Percentiles rank a stretch among this genome's conserved stretches.
These are phyloP conservation scores for Monsonia emarginata DNA, from an alignment of 441 rosid genomes.

Conservation along the genomic window DNA sequence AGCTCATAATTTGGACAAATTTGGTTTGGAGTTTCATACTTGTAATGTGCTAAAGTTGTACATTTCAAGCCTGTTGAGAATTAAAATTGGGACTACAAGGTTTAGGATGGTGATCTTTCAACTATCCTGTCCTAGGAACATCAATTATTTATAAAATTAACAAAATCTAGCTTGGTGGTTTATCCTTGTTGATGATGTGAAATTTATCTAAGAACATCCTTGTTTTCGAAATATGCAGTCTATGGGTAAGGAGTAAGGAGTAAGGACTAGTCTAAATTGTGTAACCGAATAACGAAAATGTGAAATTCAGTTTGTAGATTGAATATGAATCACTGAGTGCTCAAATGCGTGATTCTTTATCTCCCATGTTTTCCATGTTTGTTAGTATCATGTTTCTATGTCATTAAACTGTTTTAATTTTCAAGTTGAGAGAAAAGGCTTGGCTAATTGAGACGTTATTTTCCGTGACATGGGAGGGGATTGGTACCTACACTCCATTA, in stretches of 20 bases:
- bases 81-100: background rate
- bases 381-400: background rate
- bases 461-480: conserved; percentile 4
- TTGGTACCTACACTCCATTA: background rate
- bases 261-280: background rate
- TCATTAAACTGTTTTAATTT: background rate
- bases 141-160: background rate
- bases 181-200: background rate
- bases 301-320: background rate
- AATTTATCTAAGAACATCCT: background rate
- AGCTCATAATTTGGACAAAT: background rate
- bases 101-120: background rate
- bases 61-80: background rate
- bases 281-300: background rate
- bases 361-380: background rate
- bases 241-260: no score
- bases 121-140: background rate
- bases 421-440: background rate
- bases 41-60: background rate
- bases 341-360: background rate
- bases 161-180: background rate
- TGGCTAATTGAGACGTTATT: background rate
- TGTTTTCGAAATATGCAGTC: background rate
- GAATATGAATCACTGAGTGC: no score
- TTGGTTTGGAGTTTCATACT: background rate